Evolutionary conservation across 2,329 filamentous ascomycete species (phyloP), one percentile per base, ranked within the genome.

Genomic region (Ilyonectria destructans): DNA sequence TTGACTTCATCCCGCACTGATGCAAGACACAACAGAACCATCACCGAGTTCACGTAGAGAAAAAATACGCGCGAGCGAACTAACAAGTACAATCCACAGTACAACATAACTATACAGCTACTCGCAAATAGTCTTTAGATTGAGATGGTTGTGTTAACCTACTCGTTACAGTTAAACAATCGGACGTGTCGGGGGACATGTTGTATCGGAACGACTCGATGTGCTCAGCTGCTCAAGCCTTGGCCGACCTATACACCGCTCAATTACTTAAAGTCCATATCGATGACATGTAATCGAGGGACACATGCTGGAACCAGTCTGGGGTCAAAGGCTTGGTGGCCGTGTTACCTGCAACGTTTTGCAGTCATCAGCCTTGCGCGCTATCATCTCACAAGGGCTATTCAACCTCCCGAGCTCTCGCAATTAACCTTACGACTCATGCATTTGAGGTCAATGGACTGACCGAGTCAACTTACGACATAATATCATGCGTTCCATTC

Each of bases 331-430:
- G 58, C n/a, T 23, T 54, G 3, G 10, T 31, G n/a, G 19, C 58
- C 8, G 6, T 54, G 7, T 10, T 61, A 4, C 35, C 4, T 29
- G 48, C 58, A 17, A 54, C 17, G 31, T 33, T 61, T 46, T 4
- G 33, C 3, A 43, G 23, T 21, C 35, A 7, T 26, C 21, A 15
- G 10, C 33, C 35, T 19, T 45, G 10, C 19, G 31, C 26, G 23
- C 52, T 23, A 54, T 45, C 23, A 15, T 37, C 21, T 45, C 35
- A 17, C 48, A 21, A 15, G 46, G 49, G 26, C 3, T 31, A 1
- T 61, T 59, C 26, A 63, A 51, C 23, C 21, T 58, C 19, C 49
- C 61, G 26, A 56, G 51, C 17, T 49, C 54, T 6, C 52, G 45
- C 35, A 58, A 63, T 63, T 15, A 31, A 63, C 45, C 10, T 58